phyloP scores from a whole-genome alignment of 1,139 yeast species.

The Zygosaccharomyces pseudobailii region DNA sequence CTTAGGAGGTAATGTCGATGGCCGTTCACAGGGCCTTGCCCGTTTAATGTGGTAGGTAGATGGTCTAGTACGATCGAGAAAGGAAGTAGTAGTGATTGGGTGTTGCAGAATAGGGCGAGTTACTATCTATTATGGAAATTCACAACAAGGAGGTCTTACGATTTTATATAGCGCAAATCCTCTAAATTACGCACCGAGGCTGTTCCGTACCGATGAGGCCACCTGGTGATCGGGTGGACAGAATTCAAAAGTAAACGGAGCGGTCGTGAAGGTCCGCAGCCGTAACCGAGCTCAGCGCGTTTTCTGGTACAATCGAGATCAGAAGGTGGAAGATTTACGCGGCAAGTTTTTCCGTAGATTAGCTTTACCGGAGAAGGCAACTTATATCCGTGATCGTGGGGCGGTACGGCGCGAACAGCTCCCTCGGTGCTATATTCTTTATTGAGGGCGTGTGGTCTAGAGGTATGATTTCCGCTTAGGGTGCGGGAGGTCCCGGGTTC shows the following conservation, averaged over 20 bases:
- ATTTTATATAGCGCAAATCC: background rate
- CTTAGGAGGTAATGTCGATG: background rate
- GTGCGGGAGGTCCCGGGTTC: constrained; percentile 6
- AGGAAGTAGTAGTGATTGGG: background rate
- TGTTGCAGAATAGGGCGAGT: background rate
- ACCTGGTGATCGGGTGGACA: background rate
- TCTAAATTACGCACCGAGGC: background rate
- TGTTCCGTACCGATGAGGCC: background rate
- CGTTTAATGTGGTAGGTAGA: background rate
- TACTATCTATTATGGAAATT: background rate
- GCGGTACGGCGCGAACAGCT: no score
- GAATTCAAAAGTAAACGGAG: background rate
- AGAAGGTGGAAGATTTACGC: background rate
- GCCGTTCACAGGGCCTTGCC: background rate
- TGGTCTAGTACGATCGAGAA: background rate
- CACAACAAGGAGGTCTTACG: background rate
- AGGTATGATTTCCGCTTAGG: constrained; percentile 3
- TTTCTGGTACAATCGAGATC: background rate
- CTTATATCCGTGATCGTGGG: no score
- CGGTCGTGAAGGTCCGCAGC: background rate
- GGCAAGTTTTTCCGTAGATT: background rate
- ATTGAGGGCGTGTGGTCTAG: constrained; percentile 3
- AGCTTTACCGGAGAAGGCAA: background rate
- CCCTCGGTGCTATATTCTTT: background rate
- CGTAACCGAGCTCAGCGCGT: background rate